A percentile compares a stretch with the other conserved stretches of the same genome.
phyloP scores from a whole-genome alignment of 108 stramenopile genomes.

The Schizochytrium sp. region DNA sequence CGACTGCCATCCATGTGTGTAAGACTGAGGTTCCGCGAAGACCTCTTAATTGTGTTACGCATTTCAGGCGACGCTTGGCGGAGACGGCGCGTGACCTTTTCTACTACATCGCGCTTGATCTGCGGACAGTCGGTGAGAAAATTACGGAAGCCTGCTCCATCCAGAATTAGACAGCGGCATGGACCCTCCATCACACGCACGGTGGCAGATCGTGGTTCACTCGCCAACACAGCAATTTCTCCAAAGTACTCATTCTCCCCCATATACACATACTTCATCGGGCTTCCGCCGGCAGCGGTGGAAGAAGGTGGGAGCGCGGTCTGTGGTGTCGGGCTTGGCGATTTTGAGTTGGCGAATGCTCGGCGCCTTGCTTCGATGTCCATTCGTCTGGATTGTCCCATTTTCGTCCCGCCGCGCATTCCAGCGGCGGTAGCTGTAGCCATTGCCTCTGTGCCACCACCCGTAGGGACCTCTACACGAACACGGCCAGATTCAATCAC shows the following conservation, averaged over 20 bases:
- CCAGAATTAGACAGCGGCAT: conserved; percentile 33
- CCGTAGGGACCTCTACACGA: conserved; percentile 20
- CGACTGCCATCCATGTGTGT: conserved; percentile 23
- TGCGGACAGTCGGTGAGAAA: conserved; percentile 39
- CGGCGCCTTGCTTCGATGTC: not conserved
- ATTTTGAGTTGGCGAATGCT: not conserved
- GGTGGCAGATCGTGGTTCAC: conserved; percentile 31
- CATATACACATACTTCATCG: conserved; percentile 8
- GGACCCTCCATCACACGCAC: conserved; percentile 55
- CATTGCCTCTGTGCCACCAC: not conserved
- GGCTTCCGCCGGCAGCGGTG: not conserved
- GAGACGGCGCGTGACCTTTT: conserved; percentile 40
- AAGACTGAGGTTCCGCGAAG: conserved; percentile 18
- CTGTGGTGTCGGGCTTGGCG: too few relatives aligned
- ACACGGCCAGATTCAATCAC: conserved; percentile 34
- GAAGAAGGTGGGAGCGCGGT: not conserved
- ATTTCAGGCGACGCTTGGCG: conserved; percentile 37
- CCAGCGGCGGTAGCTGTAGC: not conserved
- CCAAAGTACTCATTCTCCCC: conserved; percentile 60
- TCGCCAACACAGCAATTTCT: conserved; percentile 1
- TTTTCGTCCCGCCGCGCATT: not conserved
- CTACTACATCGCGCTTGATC: conserved; percentile 49
- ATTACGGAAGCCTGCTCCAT: conserved; percentile 29
- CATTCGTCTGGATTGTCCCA: not conserved
- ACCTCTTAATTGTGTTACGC: conserved; percentile 26